These are phyloP conservation scores for Papiliotrema flavescens DNA, from an alignment of 1,284 basidiomycete species.

Conservation along the genomic window DNA sequence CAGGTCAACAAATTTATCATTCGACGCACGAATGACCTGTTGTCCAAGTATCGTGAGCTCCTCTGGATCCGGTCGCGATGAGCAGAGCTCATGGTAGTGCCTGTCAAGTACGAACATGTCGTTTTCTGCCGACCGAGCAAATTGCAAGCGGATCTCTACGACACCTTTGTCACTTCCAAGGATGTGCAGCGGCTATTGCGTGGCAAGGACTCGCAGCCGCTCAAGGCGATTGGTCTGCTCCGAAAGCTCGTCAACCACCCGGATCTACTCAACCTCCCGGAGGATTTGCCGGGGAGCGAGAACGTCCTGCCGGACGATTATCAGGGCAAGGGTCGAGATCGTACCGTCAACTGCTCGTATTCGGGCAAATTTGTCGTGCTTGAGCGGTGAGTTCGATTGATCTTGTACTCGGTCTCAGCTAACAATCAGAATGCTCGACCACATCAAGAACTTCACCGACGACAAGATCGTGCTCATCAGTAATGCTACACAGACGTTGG, in stretches of 20 bases:
- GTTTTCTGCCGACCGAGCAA: conserved; percentile 91
- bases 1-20: conserved; percentile 97
- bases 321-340: conserved; percentile 50
- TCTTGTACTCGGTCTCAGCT: neutral
- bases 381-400: conserved; percentile 62
- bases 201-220: conserved; percentile 87
- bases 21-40: conserved; percentile 89
- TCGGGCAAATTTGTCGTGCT: conserved; percentile 92
- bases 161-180: conserved; percentile 88
- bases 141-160: conserved; percentile 86
- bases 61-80: conserved; percentile 4
- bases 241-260: conserved; percentile 99
- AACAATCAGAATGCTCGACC: conserved; percentile 70
- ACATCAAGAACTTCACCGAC: conserved; percentile 69
- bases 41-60: conserved; percentile 87
- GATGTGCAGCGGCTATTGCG: conserved; percentile 88
- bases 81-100: conserved; percentile 58
- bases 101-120: conserved; percentile 98
- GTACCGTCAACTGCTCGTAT: conserved; percentile 68
- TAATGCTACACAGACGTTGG: conserved; percentile 97
- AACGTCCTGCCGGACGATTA: conserved; percentile 78
- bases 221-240: conserved; percentile 94
- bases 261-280: conserved; percentile 81
- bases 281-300: conserved; percentile 83
- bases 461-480: conserved; percentile 99